Evolutionary conservation across 305 asterid species (phyloP).

Genomic region (Solanum aculeatissimum): DNA sequence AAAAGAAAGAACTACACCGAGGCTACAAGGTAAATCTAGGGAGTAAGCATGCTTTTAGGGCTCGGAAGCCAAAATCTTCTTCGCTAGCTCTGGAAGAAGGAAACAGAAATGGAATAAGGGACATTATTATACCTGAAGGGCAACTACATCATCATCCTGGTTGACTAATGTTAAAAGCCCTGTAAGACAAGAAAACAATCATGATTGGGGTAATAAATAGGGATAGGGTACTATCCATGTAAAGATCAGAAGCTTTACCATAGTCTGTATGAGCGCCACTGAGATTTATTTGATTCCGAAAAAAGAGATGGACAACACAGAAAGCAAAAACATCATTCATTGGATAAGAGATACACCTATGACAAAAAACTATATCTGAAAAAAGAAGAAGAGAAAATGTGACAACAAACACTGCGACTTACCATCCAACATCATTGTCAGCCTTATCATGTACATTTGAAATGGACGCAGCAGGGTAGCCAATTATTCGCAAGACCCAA

Average conservation of each 20-base stretch:
- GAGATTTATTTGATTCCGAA: constrained; percentile 12
- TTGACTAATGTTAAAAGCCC: constrained; percentile 82
- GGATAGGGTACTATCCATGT: background rate
- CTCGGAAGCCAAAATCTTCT: background rate
- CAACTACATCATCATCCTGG: constrained; percentile 78
- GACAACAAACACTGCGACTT: background rate
- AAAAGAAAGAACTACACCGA: background rate
- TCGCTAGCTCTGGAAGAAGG: background rate
- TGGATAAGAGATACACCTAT: background rate
- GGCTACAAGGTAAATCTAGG: background rate
- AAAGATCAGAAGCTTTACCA: constrained; percentile 34
- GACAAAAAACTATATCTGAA: background rate
- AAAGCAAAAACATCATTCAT: constrained; percentile 6
- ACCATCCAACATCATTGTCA: constrained; percentile 34
- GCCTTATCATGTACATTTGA: constrained; percentile 22
- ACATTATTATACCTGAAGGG: constrained; percentile 46
- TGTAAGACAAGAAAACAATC: constrained; percentile 6
- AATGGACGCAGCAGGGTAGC: constrained; percentile 48
- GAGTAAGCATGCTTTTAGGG: background rate
- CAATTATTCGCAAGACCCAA: constrained; percentile 81
- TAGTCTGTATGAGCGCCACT: constrained; percentile 96
- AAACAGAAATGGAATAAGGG: background rate
- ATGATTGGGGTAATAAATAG: background rate
- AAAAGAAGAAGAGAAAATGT: background rate
- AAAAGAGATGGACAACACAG: constrained; percentile 1